phyloP scores from a whole-genome alignment of 148 eudicot species.

The Salicornia ramosissima region DNA sequence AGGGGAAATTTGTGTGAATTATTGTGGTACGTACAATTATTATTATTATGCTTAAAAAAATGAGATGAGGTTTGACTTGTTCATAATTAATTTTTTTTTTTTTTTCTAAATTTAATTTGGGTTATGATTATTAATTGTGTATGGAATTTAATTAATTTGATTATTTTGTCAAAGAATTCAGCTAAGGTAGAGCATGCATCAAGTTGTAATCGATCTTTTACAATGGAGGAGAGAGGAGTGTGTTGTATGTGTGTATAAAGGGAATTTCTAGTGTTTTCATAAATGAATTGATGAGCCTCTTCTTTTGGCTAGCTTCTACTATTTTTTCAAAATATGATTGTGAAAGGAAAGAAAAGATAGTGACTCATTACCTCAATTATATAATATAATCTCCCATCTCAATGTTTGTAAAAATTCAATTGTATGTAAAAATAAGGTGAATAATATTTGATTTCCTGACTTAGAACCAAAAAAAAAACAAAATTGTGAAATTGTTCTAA shows the following conservation, averaged over 20 bases:
- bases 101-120: neutral
- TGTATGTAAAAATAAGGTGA: no score
- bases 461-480: no score
- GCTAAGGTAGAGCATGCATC: slow-evolving; percentile 9
- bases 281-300: neutral
- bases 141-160: neutral
- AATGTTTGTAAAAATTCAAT: no score
- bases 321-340: slow-evolving; percentile 7
- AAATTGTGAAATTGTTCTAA: no score
- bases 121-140: neutral
- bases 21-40: slow-evolving; percentile 27
- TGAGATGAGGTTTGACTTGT: slow-evolving; percentile 23
- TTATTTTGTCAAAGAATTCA: no score
- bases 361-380: slow-evolving; percentile 6
- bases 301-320: neutral
- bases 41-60: neutral
- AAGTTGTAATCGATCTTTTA: neutral
- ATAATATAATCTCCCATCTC: no score
- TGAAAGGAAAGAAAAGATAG: slow-evolving; percentile 14
- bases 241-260: neutral
- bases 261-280: slow-evolving; percentile 5
- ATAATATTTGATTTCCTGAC: no score
- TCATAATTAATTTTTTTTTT: neutral
- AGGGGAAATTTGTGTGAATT: slow-evolving; percentile 36
- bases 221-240: neutral